These are phyloP conservation scores for Hypoxylon sp. DNA, from an alignment of 2,329 filamentous ascomycete species.

Conservation along the genomic window DNA sequence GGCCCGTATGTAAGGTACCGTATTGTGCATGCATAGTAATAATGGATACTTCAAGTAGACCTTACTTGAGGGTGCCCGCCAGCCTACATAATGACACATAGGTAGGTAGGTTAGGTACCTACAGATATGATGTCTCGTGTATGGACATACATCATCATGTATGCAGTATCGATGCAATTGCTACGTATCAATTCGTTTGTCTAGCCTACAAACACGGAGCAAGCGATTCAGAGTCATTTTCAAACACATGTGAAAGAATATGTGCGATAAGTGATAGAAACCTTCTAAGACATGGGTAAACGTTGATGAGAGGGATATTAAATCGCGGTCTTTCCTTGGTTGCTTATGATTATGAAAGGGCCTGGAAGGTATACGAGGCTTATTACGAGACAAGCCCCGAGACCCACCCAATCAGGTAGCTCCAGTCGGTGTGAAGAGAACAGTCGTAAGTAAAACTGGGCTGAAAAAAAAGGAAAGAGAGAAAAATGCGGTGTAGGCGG, in stretches of 20 bases:
- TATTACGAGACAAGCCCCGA: conserved; percentile 6
- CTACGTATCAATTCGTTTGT: background rate
- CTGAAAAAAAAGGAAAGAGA: conserved; percentile 25
- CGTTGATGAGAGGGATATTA: background rate
- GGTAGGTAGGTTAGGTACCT: background rate
- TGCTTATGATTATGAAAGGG: background rate
- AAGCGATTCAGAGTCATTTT: background rate
- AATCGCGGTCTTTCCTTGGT: background rate
- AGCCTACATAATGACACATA: conserved; percentile 2
- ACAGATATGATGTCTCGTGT: background rate
- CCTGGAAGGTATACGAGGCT: conserved; percentile 29
- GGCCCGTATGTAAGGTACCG: conserved; percentile 31
- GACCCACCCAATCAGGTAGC: conserved; percentile 25
- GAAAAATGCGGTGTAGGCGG: conserved; percentile 36
- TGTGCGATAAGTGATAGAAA: background rate
- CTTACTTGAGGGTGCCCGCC: too few relatives aligned
- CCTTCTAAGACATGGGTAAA: background rate
- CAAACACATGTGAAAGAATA: background rate
- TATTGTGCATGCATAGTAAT: conserved; percentile 9
- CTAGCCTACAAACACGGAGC: background rate
- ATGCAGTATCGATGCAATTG: background rate
- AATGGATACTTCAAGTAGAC: background rate
- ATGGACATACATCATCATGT: background rate
- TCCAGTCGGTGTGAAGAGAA: conserved; percentile 4
- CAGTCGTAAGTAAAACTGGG: background rate